phyloP scores from a whole-genome alignment of 2,329 filamentous ascomycete species.

The Colletotrichum musicola region DNA sequence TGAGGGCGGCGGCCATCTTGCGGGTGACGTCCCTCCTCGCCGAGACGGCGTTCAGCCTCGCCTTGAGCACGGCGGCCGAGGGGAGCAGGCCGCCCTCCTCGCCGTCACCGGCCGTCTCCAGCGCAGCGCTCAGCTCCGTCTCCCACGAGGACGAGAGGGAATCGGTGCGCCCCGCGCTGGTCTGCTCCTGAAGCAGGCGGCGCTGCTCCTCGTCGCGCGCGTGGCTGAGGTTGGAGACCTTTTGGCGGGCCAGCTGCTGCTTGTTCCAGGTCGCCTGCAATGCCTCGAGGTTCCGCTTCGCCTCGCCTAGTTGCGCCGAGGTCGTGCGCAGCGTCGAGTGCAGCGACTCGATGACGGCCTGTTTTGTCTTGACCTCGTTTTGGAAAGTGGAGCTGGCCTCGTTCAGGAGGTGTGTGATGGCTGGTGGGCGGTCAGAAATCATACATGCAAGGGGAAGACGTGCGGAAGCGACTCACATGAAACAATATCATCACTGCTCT shows the following conservation, averaged over 20 bases:
- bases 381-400: conserved; percentile 85
- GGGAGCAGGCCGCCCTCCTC: conserved; percentile 65
- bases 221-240: conserved; percentile 81
- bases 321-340: conserved; percentile 85
- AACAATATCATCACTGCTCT: conserved; percentile 84
- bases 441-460: not conserved
- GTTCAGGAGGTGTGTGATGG: conserved; percentile 85
- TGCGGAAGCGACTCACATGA: conserved; percentile 70
- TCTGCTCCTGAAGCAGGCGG: conserved; percentile 57
- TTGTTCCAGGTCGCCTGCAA: conserved; percentile 74
- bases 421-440: conserved; percentile 57
- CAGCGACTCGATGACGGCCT: conserved; percentile 83
- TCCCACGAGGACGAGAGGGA: conserved; percentile 66
- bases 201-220: conserved; percentile 79
- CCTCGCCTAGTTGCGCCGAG: conserved; percentile 82
- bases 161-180: conserved; percentile 54
- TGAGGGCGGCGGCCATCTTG: conserved; percentile 77
- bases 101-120: conserved; percentile 51
- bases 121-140: conserved; percentile 63
- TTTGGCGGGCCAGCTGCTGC: conserved; percentile 76
- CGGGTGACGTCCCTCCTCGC: conserved; percentile 76
- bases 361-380: conserved; percentile 84
- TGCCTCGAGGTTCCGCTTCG: conserved; percentile 79
- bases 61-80: conserved; percentile 70
- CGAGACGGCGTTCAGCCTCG: conserved; percentile 78